A percentile compares a stretch with the other conserved stretches of the same genome.
Evolutionary conservation across 352 stramenopile species (phyloP).

Genomic region (Globisporangium paroecandrum): DNA sequence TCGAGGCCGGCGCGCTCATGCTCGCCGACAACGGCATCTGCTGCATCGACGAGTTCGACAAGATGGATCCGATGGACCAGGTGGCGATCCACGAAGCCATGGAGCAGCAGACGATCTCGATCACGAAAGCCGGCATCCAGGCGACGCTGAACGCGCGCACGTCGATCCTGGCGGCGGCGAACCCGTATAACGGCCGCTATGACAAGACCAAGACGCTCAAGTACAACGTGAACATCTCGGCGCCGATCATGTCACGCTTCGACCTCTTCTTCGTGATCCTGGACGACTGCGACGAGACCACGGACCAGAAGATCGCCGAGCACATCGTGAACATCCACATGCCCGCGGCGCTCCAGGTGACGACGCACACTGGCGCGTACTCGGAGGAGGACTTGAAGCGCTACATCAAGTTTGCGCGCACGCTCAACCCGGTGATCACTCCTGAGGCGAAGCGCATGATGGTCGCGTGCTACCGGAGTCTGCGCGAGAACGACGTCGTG

Average conservation of each 20-base stretch:
- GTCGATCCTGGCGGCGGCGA: conserved; percentile 99
- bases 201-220: conserved; percentile 90
- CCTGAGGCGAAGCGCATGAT: conserved; percentile 87
- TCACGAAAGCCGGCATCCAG: conserved; percentile 99
- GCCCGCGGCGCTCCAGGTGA: conserved; percentile 47
- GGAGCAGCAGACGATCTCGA: conserved; percentile 99
- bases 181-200: conserved; percentile 96
- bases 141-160: conserved; percentile 98
- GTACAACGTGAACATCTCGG: conserved; percentile 90
- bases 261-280: conserved; percentile 99
- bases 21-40: conserved; percentile 98
- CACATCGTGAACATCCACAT: conserved; percentile 98
- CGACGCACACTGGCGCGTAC: conserved; percentile 36
- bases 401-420: conserved; percentile 93
- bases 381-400: conserved; percentile 89
- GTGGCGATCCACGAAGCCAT: conserved; percentile 99
- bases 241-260: conserved; percentile 98
- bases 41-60: conserved; percentile 99
- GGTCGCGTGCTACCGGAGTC: conserved; percentile 96
- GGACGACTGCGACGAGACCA: conserved; percentile 96
- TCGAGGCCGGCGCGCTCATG: conserved; percentile 95
- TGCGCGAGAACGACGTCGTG: conserved; percentile 95
- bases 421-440: conserved; percentile 67
- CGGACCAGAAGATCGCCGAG: conserved; percentile 93
- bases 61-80: conserved; percentile 97